A percentile compares a stretch with the other conserved stretches of the same genome.
Evolutionary conservation across 202 grass and related monocot genomes (phyloP).

Genomic region (Zizania palustris): DNA sequence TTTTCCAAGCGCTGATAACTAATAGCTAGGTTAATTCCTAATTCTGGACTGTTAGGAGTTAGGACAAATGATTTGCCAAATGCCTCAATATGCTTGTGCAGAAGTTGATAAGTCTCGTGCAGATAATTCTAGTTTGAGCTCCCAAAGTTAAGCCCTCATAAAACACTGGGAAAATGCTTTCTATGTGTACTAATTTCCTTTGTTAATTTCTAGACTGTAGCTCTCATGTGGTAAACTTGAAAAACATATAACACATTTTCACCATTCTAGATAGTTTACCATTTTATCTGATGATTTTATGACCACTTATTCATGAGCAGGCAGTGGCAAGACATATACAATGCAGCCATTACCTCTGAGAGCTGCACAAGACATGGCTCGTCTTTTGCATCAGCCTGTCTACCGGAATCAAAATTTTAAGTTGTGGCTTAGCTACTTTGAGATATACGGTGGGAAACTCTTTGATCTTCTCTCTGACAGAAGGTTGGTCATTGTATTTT

Average conservation of each 20-base stretch:
- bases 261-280: slow-evolving; percentile 3
- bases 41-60: background rate
- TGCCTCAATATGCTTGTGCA: slow-evolving; percentile 5
- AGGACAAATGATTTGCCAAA: background rate
- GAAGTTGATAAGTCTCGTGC: background rate
- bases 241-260: background rate
- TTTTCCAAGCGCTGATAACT: background rate
- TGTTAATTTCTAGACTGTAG: background rate
- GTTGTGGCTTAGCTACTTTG: slow-evolving; percentile 98
- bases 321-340: slow-evolving; percentile 99
- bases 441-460: slow-evolving; percentile 97
- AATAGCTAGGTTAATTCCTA: background rate
- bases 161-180: background rate
- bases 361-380: slow-evolving; percentile 84
- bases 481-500: slow-evolving; percentile 63
- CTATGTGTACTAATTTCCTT: slow-evolving; percentile 12
- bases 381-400: slow-evolving; percentile 65
- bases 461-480: slow-evolving; percentile 97
- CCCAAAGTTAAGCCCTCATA: background rate
- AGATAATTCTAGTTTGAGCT: slow-evolving; percentile 20
- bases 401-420: slow-evolving; percentile 96
- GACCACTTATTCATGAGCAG: slow-evolving; percentile 46
- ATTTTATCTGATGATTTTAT: slow-evolving; percentile 15
- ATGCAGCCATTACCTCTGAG: slow-evolving; percentile 97
- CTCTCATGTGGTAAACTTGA: slow-evolving; percentile 17